Evolutionary conservation across 169 alveolate species (phyloP), one percentile per base, ranked within the genome.

Genomic region (Eimeria brunetti): DNA sequence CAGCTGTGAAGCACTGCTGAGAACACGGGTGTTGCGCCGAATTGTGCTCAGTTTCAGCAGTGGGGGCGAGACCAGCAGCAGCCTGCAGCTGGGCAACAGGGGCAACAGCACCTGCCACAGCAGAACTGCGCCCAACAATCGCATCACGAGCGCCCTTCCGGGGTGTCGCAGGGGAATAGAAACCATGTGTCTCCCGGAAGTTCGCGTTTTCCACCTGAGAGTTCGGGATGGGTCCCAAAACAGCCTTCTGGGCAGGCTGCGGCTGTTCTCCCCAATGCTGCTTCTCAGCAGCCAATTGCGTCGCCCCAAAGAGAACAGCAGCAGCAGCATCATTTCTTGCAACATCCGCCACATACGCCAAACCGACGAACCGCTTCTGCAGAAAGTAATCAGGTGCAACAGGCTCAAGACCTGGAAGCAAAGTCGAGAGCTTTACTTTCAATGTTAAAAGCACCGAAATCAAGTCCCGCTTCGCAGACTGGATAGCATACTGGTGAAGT

Each of bases 361-460:
- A 33, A 41, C 30, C 56, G 56, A 20, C 90, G 24, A 36, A 33
- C 4, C 41, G 30, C 51, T 83, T 41, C 90, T 53, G 75, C 75
- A n/a, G 75, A n/a, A 22, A 53, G 6, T 83, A 33, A 75, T 18
- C 69, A 83, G 33, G 36, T 20, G n/a, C 80, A 56, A 27, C 78
- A 58, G 91, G 27, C 38, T 49, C 64, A 44, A 41, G 75, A 20
- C 16, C 33, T 85, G 41, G 81, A 56, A 0, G 80, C 80, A 41
- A 85, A 62, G 67, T 80, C 64, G 44, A 51, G 62, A 36, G 81
- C 92, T 51, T 46, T 85, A 49, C 92, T 85, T 41, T 62, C 92
- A 8, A 9, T 62, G n/a, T 36, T 85, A 58, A 36, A 30, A 41
- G 12, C 56, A 53, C 76, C 36, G 71, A 56, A 30, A 16, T 76